Evolutionary conservation across 2,329 filamentous ascomycete genomes (phyloP).

Genomic region (Tolypocladium sp.): DNA sequence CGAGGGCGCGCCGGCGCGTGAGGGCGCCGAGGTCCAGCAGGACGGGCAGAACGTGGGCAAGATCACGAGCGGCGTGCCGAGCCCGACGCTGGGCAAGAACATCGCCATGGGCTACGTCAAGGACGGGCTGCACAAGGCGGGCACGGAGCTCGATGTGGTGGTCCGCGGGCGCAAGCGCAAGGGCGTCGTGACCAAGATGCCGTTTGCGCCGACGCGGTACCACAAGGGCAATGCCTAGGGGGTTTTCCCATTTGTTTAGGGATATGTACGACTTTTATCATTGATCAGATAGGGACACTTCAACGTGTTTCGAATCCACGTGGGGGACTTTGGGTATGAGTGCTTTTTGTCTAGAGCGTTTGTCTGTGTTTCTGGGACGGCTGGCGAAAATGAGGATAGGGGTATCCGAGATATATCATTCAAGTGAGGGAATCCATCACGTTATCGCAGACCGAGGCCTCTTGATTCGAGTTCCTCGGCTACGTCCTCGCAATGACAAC

Average conservation of each 20-base stretch:
- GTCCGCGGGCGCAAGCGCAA: constrained; percentile 69
- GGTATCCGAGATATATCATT: not conserved
- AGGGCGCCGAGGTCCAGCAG: constrained; percentile 71
- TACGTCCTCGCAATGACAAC: not conserved
- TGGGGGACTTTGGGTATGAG: not conserved
- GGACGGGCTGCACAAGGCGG: constrained; percentile 72
- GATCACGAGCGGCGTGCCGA: constrained; percentile 85
- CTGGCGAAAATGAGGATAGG: not conserved
- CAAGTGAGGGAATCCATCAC: no score
- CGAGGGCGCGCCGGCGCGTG: constrained; percentile 79
- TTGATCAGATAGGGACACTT: constrained; percentile 7
- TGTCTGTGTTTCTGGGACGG: not conserved
- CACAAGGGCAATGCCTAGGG: constrained; percentile 22
- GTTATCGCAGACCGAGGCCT: no score
- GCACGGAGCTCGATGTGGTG: constrained; percentile 70
- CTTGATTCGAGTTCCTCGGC: not conserved
- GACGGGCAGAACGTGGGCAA: constrained; percentile 62
- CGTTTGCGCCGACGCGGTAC: constrained; percentile 76
- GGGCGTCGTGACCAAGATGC: constrained; percentile 78
- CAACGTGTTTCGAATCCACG: constrained; percentile 8
- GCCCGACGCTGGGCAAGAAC: constrained; percentile 77
- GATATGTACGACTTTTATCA: constrained; percentile 9
- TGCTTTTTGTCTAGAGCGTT: not conserved
- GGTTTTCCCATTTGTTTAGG: not conserved
- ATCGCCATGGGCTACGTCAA: constrained; percentile 93